phyloP scores from a whole-genome alignment of 768 basidiomycete genomes.

The Serendipita vermifera region DNA sequence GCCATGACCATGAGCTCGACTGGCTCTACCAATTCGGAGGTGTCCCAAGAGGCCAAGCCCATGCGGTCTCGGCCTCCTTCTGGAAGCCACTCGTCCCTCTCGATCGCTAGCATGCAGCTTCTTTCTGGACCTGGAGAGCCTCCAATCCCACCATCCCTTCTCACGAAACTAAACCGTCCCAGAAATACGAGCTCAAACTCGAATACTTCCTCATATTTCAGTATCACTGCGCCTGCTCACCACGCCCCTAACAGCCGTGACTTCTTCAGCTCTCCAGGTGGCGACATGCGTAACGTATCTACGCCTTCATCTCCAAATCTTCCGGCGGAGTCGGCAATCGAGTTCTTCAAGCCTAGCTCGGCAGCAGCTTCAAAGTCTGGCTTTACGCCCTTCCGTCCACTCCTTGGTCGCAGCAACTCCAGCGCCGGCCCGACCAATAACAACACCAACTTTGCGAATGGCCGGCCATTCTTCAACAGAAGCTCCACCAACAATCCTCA shows the following conservation, averaged over 20 bases:
- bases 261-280: neutral
- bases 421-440: neutral
- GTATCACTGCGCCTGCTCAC: neutral
- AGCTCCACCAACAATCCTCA: neutral
- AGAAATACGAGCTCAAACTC: neutral
- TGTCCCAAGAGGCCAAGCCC: neutral
- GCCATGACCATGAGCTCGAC: neutral
- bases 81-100: neutral
- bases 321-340: neutral
- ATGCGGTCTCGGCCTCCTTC: neutral
- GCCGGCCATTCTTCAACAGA: neutral
- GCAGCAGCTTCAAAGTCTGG: neutral
- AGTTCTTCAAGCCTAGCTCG: neutral
- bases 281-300: neutral
- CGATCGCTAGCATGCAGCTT: constrained; percentile 3
- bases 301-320: neutral
- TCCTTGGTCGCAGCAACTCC: constrained; percentile 1
- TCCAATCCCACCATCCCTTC: neutral
- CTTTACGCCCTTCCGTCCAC: neutral
- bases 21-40: neutral
- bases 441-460: neutral
- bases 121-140: constrained; percentile 3
- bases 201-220: constrained; percentile 1
- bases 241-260: neutral
- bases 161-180: constrained; percentile 2